Evolutionary conservation across 2,329 filamentous ascomycete species (phyloP), one percentile per base, ranked within the genome.

Genomic region (Epicoccum nigrum): DNA sequence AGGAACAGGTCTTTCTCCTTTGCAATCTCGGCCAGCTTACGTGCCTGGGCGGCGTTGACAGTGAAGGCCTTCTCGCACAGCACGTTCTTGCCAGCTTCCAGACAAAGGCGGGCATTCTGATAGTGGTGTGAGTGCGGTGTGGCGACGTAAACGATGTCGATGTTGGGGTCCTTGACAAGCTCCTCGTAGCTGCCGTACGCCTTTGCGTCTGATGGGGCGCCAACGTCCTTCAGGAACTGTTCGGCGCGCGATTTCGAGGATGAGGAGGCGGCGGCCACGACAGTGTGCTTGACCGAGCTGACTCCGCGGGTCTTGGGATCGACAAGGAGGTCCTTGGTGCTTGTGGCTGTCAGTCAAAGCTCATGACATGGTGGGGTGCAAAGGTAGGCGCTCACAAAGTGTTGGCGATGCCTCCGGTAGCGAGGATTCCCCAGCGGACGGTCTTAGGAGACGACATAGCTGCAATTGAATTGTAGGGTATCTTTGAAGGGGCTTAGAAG

Each of bases 61-160:
- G 91, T 95, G 64, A 96, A 87, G 0, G 92, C 85, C 80, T 96
- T 96, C 75, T 96, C 92, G 73, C 91, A 96, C 27, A 96, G 83
- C 23, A 96, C 90, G 65, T 93, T 83, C 80, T 96, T 96, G 65
- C 90, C 89, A 7, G 88, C 89, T 60, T 90, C 83, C 31, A 96
- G 80, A 34, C 86, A 88, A n/a, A 95, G 82, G 84, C 92, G 90
- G 58, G 85, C 83, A 75, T 96, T 93, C 73, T 95, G 90, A 78
- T 92, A 96, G 78, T 96, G 92, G 73, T 96, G 92, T 64, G 89
- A 92, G 77, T 96, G 92, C 13, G 92, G 92, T 4, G 92, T 96
- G 19, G 90, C 91, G 48, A 96, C 84, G 74, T 96, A 96, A 75
- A 96, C 76, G 63, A 95, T 89, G 72, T 96, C 89, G 60, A 96